Evolutionary conservation across 495 filamentous ascomycete species (phyloP).

Genomic region (Staphylotrichum tortipilum): DNA sequence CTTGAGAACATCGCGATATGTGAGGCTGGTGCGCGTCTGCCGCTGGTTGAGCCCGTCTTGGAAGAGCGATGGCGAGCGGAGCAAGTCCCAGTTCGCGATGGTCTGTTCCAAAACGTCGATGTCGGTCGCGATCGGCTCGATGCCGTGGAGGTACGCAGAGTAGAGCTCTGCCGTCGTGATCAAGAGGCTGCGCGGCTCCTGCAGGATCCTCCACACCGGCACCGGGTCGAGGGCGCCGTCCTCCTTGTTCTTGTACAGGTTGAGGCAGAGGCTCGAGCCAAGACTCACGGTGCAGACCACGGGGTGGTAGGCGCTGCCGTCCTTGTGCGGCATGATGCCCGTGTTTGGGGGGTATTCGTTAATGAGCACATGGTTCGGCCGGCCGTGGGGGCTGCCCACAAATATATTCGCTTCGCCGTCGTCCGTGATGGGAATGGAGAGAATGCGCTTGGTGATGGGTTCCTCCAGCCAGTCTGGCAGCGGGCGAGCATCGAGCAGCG

Average conservation of each 20-base stretch:
- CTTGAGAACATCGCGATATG: constrained; percentile 86
- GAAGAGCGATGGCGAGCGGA: constrained; percentile 55
- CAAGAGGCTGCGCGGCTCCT: constrained; percentile 77
- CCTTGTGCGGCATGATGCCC: constrained; percentile 95
- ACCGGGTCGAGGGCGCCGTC: constrained; percentile 36
- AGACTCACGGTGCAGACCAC: constrained; percentile 87
- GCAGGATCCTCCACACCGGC: constrained; percentile 62
- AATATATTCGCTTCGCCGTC: constrained; percentile 50
- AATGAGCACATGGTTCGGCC: constrained; percentile 84
- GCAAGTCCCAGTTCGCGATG: constrained; percentile 75
- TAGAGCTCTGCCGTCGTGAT: constrained; percentile 64
- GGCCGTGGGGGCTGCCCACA: constrained; percentile 56
- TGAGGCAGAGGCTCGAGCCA: constrained; percentile 65
- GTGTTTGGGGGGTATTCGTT: constrained; percentile 86
- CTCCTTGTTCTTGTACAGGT: constrained; percentile 62
- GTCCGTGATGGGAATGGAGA: constrained; percentile 37
- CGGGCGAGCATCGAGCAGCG: constrained; percentile 57
- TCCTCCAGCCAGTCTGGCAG: constrained; percentile 69
- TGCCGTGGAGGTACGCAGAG: constrained; percentile 67
- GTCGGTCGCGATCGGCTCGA: constrained; percentile 53
- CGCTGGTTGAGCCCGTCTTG: constrained; percentile 51
- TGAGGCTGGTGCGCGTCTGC: constrained; percentile 70
- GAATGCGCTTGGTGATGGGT: constrained; percentile 63
- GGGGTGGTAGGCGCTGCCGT: constrained; percentile 77
- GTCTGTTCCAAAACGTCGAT: constrained; percentile 49